phyloP scores from a whole-genome alignment of 306 rosid species.

The Sechiopsis laciniata region DNA sequence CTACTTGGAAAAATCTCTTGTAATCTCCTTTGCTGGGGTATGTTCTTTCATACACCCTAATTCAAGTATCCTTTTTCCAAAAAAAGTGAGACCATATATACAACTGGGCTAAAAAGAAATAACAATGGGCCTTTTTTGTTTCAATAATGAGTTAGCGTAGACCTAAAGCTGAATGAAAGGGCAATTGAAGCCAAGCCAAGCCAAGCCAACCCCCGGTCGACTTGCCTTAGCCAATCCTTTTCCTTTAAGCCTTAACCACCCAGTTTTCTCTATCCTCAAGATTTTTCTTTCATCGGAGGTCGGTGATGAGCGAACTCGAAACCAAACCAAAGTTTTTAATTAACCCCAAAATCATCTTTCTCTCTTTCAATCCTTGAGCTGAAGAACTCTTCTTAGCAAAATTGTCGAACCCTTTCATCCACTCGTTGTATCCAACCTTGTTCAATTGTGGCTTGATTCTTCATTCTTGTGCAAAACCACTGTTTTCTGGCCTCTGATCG shows the following conservation, averaged over 20 bases:
- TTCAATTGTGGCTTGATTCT: constrained; percentile 3
- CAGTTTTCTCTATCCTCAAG: background rate
- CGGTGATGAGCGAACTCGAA: constrained; percentile 11
- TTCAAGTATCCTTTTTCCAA: too few species aligned
- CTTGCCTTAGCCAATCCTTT: background rate
- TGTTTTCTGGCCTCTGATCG: constrained; percentile 23
- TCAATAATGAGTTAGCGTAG: constrained; percentile 13
- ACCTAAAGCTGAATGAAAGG: constrained; percentile 14
- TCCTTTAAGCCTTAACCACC: constrained; percentile 11
- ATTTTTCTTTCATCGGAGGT: constrained; percentile 13
- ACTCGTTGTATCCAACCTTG: constrained; percentile 34
- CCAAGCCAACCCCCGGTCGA: background rate
- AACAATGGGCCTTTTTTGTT: background rate
- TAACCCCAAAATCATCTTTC: background rate
- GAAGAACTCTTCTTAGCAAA: constrained; percentile 11
- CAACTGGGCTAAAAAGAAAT: too few species aligned
- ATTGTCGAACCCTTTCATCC: constrained; percentile 32
- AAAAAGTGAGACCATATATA: too few species aligned
- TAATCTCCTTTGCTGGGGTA: too few species aligned
- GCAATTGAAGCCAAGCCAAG: background rate
- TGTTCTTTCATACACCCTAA: too few species aligned
- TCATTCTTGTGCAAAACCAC: background rate
- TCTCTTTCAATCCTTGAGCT: background rate
- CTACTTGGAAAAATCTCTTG: too few species aligned
- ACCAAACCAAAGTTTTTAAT: constrained; percentile 4